Conservation (phyloP, 2,329 filamentous ascomycete species). For the Lecanicillium sp. region DNA sequence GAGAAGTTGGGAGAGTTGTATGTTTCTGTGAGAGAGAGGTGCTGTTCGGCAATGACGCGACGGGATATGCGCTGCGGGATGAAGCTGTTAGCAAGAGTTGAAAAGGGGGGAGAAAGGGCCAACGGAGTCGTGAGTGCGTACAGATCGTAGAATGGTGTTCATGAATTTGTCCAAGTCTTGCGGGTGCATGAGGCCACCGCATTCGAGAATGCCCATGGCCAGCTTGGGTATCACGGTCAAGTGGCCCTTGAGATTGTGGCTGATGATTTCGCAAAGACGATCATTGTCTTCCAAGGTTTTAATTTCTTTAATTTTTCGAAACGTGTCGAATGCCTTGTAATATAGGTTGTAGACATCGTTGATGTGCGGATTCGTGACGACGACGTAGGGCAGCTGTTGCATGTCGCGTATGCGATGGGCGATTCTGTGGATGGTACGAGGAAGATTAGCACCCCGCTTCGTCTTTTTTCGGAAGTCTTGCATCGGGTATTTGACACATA, state of each 20-base stretch:
- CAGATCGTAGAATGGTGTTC: conserved; percentile 84
- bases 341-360: conserved; percentile 95
- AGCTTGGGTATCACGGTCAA: conserved; percentile 89
- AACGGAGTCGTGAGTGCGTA: conserved; percentile 32
- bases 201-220: conserved; percentile 90
- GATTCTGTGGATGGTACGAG: conserved; percentile 58
- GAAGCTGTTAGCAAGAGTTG: neutral
- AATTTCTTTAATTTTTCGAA: conserved; percentile 78
- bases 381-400: conserved; percentile 90
- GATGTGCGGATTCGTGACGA: conserved; percentile 91
- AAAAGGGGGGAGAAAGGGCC: neutral
- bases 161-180: conserved; percentile 87
- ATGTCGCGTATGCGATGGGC: conserved; percentile 95
- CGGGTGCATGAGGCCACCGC: conserved; percentile 70
- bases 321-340: conserved; percentile 89
- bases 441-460: neutral
- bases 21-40: conserved; percentile 88
- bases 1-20: conserved; percentile 89
- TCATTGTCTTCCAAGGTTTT: conserved; percentile 86
- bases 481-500: conserved; percentile 24
- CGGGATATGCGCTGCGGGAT: conserved; percentile 76
- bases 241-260: conserved; percentile 75
- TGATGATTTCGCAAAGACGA: conserved; percentile 70
- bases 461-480: no score
- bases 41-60: conserved; percentile 94